Percentiles rank a stretch among this genome's conserved stretches.
phyloP scores from a whole-genome alignment of 2,329 filamentous ascomycete genomes.

The Grosmannia penicillata region DNA sequence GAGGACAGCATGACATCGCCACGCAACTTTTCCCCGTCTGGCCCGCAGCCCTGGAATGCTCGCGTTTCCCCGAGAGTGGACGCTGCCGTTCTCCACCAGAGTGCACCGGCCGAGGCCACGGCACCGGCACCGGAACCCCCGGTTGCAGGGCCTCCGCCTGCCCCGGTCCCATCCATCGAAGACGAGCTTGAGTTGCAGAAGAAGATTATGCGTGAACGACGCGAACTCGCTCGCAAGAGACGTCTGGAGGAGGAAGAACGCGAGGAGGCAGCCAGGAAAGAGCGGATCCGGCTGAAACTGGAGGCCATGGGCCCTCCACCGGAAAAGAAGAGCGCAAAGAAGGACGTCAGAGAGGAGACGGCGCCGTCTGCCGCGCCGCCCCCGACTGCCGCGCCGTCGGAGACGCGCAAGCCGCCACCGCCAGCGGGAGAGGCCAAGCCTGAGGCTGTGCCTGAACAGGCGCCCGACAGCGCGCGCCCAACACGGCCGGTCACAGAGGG shows the following conservation, averaged over 20 bases:
- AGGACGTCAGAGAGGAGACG: slow-evolving; percentile 29
- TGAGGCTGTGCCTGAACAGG: background rate
- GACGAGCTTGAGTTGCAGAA: slow-evolving; percentile 49
- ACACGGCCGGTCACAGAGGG: background rate
- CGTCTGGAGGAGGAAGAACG: slow-evolving; percentile 52
- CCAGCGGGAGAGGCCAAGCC: background rate
- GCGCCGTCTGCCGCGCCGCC: background rate
- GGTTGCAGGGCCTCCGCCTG: slow-evolving; percentile 16
- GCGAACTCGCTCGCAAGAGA: slow-evolving; percentile 54
- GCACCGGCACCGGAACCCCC: background rate
- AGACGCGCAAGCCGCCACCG: too few relatives aligned
- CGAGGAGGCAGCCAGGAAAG: slow-evolving; percentile 57
- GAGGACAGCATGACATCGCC: slow-evolving; percentile 38
- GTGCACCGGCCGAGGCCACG: background rate
- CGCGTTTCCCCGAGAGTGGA: slow-evolving; percentile 24
- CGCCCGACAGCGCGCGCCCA: background rate
- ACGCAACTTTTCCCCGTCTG: slow-evolving; percentile 24
- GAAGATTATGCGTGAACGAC: slow-evolving; percentile 58
- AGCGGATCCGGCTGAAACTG: slow-evolving; percentile 58
- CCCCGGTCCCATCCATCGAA: slow-evolving; percentile 19
- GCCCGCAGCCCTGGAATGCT: slow-evolving; percentile 23
- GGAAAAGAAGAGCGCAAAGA: slow-evolving; percentile 43
- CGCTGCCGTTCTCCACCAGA: slow-evolving; percentile 2
- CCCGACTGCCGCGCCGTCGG: background rate
- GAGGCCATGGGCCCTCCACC: slow-evolving; percentile 53